Percentiles rank a stretch among this genome's conserved stretches.
phyloP scores from a whole-genome alignment of 352 stramenopile species.

The Albugo laibachii region DNA sequence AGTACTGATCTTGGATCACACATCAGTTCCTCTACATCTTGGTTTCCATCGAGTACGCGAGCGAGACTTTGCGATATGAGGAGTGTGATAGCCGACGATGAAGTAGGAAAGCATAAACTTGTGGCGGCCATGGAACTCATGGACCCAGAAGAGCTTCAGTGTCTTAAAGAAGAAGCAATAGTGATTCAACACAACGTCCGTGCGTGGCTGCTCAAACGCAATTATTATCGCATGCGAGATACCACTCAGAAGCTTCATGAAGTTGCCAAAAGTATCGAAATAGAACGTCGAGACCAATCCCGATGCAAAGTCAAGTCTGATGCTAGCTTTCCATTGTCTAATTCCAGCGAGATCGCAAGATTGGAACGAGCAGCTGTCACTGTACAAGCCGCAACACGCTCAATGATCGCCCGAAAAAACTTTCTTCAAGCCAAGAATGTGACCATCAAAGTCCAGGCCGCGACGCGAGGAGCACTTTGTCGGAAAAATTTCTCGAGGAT shows the following conservation, averaged over 20 bases:
- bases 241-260: constrained; percentile 68
- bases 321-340: constrained; percentile 2
- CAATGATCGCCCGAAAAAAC: constrained; percentile 59
- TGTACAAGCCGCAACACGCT: constrained; percentile 66
- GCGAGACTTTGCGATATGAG: constrained; percentile 34
- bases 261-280: constrained; percentile 14
- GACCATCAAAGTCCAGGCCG: constrained; percentile 69
- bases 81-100: constrained; percentile 64
- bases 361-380: constrained; percentile 60
- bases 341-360: constrained; percentile 19
- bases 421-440: constrained; percentile 76
- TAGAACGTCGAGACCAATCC: constrained; percentile 3
- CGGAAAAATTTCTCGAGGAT: constrained; percentile 76
- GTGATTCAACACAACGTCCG: constrained; percentile 77
- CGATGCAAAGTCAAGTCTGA: neutral
- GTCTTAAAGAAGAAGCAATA: constrained; percentile 70
- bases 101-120: constrained; percentile 49
- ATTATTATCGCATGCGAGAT: constrained; percentile 77
- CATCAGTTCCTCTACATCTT: neutral
- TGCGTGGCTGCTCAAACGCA: constrained; percentile 71
- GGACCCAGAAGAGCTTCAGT: constrained; percentile 62
- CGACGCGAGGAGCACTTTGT: constrained; percentile 57
- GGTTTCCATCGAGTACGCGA: constrained; percentile 1
- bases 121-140: constrained; percentile 74
- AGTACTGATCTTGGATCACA: neutral